Evolutionary conservation across 352 stramenopile species (phyloP), one percentile per base, ranked within the genome.

Genomic region (Albugo laibachii): DNA sequence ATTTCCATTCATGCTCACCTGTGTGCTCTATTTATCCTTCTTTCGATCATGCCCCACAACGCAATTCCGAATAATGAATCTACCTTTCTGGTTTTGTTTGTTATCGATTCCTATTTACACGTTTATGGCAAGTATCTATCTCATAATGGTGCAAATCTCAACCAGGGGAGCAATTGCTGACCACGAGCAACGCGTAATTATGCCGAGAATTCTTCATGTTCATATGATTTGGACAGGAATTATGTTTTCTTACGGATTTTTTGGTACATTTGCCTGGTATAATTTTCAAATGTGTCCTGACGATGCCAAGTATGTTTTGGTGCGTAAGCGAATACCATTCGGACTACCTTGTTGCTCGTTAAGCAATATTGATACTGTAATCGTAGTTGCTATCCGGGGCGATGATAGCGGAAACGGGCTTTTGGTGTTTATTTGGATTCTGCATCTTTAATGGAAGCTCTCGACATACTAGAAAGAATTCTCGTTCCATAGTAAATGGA

Each of bases 141-240:
- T 91, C 60, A 80, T 91, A 65, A 66, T 87, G 53, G 70, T 86
- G 58, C 74, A 83, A 56, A 62, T 91, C n/a, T 82, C 78, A 45
- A 61, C 69, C 18, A 80, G 83, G 56, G 78, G 78, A 44, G 86
- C 78, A 45, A 91, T 91, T 52, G 62, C 87, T 39, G 70, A 83
- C 52, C 66, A 87, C 61, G 78, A 91, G 54, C 74, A 67, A 14
- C 78, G 78, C 53, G 68, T 91, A 50, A 61, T 91, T 48, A 91
- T 91, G 78, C 76, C 76, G 41, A 58, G 65, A 13, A 62, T 91
- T 51, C 54, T 91, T 42, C 69, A 85, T 12, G 77, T 83, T 13
- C 75, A 86, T 50, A 54, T 71, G 31, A 60, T 84, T 41, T 91
- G 75, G 74, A 81, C 74, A 13, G 49, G 67, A 5, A 15, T 82